Evolutionary conservation across 306 rosid species (phyloP).

Genomic region (Hippophae rhamnoides): DNA sequence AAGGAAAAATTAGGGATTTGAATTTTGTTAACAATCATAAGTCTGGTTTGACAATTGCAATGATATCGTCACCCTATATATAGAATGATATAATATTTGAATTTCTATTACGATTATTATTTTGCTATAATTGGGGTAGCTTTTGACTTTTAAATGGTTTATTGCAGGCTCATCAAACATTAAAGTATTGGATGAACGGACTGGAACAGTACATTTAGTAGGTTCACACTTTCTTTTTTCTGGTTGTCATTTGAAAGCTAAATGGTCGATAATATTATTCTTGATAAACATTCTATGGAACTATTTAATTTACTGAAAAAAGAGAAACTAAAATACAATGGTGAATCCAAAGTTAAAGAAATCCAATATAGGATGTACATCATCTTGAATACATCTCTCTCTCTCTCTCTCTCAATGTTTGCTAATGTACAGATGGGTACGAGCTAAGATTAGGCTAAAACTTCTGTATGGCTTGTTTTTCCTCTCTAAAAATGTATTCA

Average conservation of each 20-base stretch:
- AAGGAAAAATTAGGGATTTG: too few species aligned
- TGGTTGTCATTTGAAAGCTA: constrained; percentile 32
- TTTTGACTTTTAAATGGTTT: constrained; percentile 19
- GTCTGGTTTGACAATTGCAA: too few species aligned
- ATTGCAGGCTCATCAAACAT: constrained; percentile 87
- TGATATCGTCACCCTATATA: not conserved
- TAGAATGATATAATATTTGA: not conserved
- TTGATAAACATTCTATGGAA: constrained; percentile 37
- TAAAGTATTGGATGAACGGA: constrained; percentile 70
- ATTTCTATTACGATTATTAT: not conserved
- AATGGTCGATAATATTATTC: constrained; percentile 26
- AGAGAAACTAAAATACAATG: constrained; percentile 26
- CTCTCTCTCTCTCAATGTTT: too few species aligned
- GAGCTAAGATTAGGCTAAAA: too few species aligned
- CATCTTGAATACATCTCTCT: too few species aligned
- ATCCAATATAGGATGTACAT: constrained; percentile 25
- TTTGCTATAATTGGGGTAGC: not conserved
- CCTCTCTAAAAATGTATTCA: constrained; percentile 31
- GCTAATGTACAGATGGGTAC: constrained; percentile 19
- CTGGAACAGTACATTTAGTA: constrained; percentile 89
- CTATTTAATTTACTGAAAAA: constrained; percentile 35
- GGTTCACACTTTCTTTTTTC: constrained; percentile 62
- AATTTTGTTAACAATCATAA: too few species aligned
- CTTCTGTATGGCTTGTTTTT: constrained; percentile 15
- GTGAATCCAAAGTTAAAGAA: constrained; percentile 24